Base-by-base conservation (phyloP, 2,329 filamentous ascomycete genomes). In the Aureobasidium sp. region DNA sequence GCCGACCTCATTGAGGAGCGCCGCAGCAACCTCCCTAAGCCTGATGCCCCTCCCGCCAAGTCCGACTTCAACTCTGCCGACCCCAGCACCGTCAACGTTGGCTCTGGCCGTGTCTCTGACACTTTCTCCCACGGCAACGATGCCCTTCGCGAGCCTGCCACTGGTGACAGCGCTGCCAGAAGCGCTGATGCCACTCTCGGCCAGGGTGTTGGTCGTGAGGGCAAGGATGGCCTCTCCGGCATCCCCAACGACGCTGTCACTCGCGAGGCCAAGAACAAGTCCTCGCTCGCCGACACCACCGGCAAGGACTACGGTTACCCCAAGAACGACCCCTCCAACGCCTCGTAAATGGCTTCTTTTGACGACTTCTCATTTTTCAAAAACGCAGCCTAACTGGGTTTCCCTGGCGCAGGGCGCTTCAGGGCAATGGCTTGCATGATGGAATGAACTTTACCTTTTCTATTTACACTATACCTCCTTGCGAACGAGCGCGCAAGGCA, bases 1-100 rank as follows among this genome's bases (percentile, higher is more conserved):
- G 72, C 78, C 66, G 78, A 87, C 61, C 78, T 87, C 74, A 87
- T 92, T 71, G 82, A 86, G 58, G 76, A 88, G 73, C 81, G 81
- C 70, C 81, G 87, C 76, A 76, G 85, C 73, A 90, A 91, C 75
- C 85, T 95, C 35, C 88, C 89, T 57, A 83, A 92, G 56, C 90
- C 90, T 19, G 89, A 93, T 2, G 81, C 92, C 67, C 90, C 90
- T 24, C 88, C 89, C 1, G 77, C 76, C n/a, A 77, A 84, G n/a
- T 88, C 88, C 5, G 89, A 94, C 79, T 91, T 85, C 81, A 85
- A 92, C 72, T 90, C 87, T 0, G 79, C 82, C 56, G 88, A 93
- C 69, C 80, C 80, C 35, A 77, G 82, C 65, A 89, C 77, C 61
- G 85, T 89, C 70, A 88, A 90, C 70, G 84, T 89, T 52, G 87